These are phyloP conservation scores for Oleoguttula mirabilis DNA, from an alignment of 495 filamentous ascomycete species.

Conservation along the genomic window DNA sequence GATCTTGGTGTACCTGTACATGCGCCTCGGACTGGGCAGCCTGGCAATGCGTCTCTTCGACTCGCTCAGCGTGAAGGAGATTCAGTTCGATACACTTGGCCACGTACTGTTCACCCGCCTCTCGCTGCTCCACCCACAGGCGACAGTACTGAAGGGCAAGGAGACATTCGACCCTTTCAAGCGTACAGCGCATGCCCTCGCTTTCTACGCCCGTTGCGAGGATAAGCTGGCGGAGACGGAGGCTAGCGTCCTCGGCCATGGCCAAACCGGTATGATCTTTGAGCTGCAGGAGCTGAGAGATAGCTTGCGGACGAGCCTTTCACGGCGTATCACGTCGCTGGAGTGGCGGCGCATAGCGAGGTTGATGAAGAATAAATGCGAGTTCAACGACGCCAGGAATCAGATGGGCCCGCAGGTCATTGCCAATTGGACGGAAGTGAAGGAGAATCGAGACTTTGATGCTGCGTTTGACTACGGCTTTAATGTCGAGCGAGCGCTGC, in stretches of 20 bases:
- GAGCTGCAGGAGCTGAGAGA: slow-evolving; percentile 17
- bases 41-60: slow-evolving; percentile 13
- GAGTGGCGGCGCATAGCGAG: slow-evolving; percentile 15
- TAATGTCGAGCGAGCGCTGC: slow-evolving; percentile 15
- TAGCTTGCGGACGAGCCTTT: slow-evolving; percentile 4
- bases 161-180: slow-evolving; percentile 4
- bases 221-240: slow-evolving; percentile 11
- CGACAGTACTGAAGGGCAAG: not conserved
- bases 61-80: slow-evolving; percentile 18
- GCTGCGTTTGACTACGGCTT: slow-evolving; percentile 16
- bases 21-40: slow-evolving; percentile 17
- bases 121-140: slow-evolving; percentile 17
- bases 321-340: slow-evolving; percentile 5
- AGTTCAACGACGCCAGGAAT: not conserved
- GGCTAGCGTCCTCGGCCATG: slow-evolving; percentile 9
- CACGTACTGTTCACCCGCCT: slow-evolving; percentile 20
- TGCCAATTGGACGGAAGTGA: slow-evolving; percentile 7
- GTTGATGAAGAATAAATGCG: not conserved
- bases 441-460: slow-evolving; percentile 15
- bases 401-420: slow-evolving; percentile 8
- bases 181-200: not conserved
- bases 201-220: slow-evolving; percentile 11
- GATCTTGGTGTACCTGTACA: slow-evolving; percentile 17
- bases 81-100: slow-evolving; percentile 21
- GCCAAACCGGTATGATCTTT: slow-evolving; percentile 18